These are phyloP conservation scores for Arthrobotrys sphaeroides DNA, from an alignment of 2,329 filamentous ascomycete genomes.

Conservation along the genomic window DNA sequence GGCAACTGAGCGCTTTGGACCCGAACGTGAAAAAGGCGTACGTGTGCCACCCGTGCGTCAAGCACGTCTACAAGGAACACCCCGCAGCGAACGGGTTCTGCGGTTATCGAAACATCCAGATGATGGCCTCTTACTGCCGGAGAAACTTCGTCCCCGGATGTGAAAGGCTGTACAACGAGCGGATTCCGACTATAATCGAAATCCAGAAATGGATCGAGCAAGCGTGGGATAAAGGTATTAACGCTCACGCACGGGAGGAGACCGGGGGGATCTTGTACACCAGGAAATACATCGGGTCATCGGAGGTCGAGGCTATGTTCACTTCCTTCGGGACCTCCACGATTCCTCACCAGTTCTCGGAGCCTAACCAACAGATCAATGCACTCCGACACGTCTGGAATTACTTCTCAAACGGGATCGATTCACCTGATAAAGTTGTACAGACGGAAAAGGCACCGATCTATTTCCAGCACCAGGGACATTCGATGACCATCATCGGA, in stretches of 20 bases:
- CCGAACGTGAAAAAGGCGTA: slow-evolving; percentile 74
- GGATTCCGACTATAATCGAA: slow-evolving; percentile 78
- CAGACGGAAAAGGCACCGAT: slow-evolving; percentile 80
- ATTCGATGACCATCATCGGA: slow-evolving; percentile 90
- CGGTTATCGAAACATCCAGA: slow-evolving; percentile 94
- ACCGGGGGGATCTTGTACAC: slow-evolving; percentile 89
- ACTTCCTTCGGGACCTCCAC: slow-evolving; percentile 11
- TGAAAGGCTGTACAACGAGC: slow-evolving; percentile 62
- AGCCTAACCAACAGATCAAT: slow-evolving; percentile 11
- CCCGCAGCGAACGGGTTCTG: slow-evolving; percentile 89
- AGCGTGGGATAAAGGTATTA: slow-evolving; percentile 88
- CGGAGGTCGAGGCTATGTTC: slow-evolving; percentile 70
- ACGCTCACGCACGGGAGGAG: slow-evolving; percentile 76
- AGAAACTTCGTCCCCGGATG: slow-evolving; percentile 68
- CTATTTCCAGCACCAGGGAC: slow-evolving; percentile 88
- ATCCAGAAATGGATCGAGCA: slow-evolving; percentile 87
- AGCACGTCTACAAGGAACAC: slow-evolving; percentile 83
- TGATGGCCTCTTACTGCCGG: slow-evolving; percentile 82
- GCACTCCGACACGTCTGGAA: slow-evolving; percentile 71
- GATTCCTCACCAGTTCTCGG: slow-evolving; percentile 2
- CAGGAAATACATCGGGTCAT: slow-evolving; percentile 93
- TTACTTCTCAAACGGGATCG: slow-evolving; percentile 71
- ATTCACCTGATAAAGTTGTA: slow-evolving; percentile 68
- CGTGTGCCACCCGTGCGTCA: slow-evolving; percentile 77
- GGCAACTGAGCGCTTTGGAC: slow-evolving; percentile 73